Base-by-base conservation (phyloP, 2,329 filamentous ascomycete genomes). In the Epichloe typhina region DNA sequence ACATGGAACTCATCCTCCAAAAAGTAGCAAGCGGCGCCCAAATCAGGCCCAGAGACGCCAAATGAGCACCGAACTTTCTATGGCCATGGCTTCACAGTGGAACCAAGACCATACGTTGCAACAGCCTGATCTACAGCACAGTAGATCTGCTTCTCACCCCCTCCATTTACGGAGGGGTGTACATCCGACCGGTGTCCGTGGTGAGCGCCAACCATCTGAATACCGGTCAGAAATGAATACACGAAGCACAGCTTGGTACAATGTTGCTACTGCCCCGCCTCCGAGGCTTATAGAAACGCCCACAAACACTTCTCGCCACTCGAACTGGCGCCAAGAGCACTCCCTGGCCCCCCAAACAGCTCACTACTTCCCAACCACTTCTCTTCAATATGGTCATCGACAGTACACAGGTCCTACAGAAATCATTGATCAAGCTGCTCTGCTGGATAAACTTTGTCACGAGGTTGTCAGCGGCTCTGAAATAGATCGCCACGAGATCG, bases 11-110 rank as follows among this genome's bases (percentile, higher is more conserved):
- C 52, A 50, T 39, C 53, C 49, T 48, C n/a, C 19, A 26, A 52
- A 23, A 36, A 26, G 49, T 43, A 40, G 52, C 21, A 53, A 52
- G 49, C 57, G 41, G 47, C 57, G 19, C 59, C 57, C 55, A 3
- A 84, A 84, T 53, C 80, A 84, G 59, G 79, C 80, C 1, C 77
- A 83, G 57, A 71, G 80, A 46, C 74, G 80, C 21, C 77, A 82
- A 58, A 79, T 82, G 76, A 80, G 72, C 51, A 71, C 78, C 4
- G 75, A 82, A 55, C 58, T 81, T 17, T 72, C 76, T 0, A 74
- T 82, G 44, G 71, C 77, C 4, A 70, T 82, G 49, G 75, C 80
- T 53, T 62, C 70, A 12, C 70, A 46, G 39, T 46, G 36, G 45
- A 36, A 17, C 13, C 21, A 31, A 15, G 17, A 39, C 33, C 49